Evolutionary conservation across 2,329 filamentous ascomycete species (phyloP).

Genomic region (Aspergillus tubingensis): DNA sequence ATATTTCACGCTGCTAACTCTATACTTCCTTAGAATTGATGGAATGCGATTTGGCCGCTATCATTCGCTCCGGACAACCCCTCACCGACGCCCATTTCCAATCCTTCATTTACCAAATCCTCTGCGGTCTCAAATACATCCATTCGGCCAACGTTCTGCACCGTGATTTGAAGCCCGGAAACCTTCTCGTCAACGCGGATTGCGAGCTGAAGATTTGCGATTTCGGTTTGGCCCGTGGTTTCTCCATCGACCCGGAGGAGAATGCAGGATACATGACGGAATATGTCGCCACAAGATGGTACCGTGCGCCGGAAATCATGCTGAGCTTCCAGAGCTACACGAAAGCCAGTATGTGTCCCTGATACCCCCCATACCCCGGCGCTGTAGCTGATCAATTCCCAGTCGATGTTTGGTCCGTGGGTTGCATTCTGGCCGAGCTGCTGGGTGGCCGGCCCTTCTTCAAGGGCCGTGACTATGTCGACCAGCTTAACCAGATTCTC

Average conservation of each 20-base stretch:
- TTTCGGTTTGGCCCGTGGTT: constrained; percentile 93
- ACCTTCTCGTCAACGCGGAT: constrained; percentile 95
- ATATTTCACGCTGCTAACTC: background rate
- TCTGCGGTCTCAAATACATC: constrained; percentile 98
- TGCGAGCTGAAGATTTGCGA: constrained; percentile 99
- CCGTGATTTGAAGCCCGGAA: constrained; percentile 94
- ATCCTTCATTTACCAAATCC: constrained; percentile 99
- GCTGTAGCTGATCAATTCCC: constrained; percentile 18
- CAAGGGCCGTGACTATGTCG: constrained; percentile 98
- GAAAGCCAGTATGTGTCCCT: constrained; percentile 84
- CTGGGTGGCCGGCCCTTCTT: constrained; percentile 97
- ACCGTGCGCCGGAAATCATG: constrained; percentile 98
- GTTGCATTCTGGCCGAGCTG: constrained; percentile 94
- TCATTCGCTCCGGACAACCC: constrained; percentile 95
- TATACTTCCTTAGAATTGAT: constrained; percentile 72
- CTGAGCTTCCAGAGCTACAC: constrained; percentile 99
- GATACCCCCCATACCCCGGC: constrained; percentile 7
- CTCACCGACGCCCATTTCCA: constrained; percentile 99
- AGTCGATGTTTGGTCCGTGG: constrained; percentile 99
- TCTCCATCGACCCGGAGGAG: constrained; percentile 95
- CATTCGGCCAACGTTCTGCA: constrained; percentile 98
- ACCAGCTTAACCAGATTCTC: constrained; percentile 98
- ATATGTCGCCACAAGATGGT: constrained; percentile 98
- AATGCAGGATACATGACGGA: constrained; percentile 99
- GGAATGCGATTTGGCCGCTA: constrained; percentile 97